Base-by-base conservation (phyloP, 73 alveolate species). In the Paramecium tetraurelia region DNA sequence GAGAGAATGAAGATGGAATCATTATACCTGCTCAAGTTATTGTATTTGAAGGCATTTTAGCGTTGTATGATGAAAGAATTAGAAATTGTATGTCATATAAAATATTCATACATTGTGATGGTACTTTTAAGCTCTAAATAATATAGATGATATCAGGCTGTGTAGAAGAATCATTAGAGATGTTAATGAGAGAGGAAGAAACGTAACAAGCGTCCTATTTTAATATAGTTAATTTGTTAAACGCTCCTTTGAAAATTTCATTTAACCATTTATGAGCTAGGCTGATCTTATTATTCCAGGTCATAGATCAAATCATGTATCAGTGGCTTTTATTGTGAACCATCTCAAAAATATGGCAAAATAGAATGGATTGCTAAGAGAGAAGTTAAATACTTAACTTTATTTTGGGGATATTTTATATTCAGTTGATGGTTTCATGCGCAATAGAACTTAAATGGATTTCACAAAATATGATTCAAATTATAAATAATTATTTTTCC, bases 241-340 rank as follows among this genome's bases (percentile, higher is more conserved):
- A 92, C 93, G 98, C 0, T 95, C 99, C 48, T 98, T 86, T 97
- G 99, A 98, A 93, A 98, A 93, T 63, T 98, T 85, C 93, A 97
- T 98, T 71, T 92, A 93, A 59, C 99, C 99, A 2, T 95, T 99
- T 4, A 97, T 95, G 96, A 97, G 96, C 85, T 94, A 93, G 85
- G 99, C 99, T 1, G 99, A 98, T 93, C 93, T 98, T 69, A 97
- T 98, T 58, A 93, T 98, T 33, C 99, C 99, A 27, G 87, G 96
- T 20, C 69, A 89, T 11, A 89, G 92, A 85, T 59, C 85, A 10
- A 93, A 93, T 46, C 68, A 92, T 40, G 94, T 92, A 12, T 95
- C 96, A 1, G 93, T 93, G 36, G 77, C 85, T 33, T 72, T 93
- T 44, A 92, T 92, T 12, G 94, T 88, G 9, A 35, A 85, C 11